These are phyloP conservation scores for Jackrogersella minutella DNA, from an alignment of 495 filamentous ascomycete species.

Conservation along the genomic window DNA sequence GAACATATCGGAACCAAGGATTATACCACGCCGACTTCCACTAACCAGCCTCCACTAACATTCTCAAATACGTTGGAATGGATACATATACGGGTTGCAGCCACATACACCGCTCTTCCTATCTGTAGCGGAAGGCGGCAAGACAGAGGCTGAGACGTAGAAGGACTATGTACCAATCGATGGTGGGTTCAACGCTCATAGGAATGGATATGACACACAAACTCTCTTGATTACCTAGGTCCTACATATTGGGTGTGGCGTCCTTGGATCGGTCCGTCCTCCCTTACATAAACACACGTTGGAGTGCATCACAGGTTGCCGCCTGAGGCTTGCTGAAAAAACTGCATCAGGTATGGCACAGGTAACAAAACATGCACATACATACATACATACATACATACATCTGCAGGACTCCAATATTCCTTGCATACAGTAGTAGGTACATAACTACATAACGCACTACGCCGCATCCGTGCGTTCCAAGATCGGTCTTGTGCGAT, in stretches of 20 bases:
- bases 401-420: background rate
- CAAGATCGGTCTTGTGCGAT: background rate
- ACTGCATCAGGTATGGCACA: background rate
- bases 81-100: background rate
- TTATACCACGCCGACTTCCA: background rate
- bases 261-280: no score
- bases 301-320: no score
- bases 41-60: background rate
- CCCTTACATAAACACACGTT: no score
- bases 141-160: background rate
- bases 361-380: background rate
- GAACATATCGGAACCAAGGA: background rate
- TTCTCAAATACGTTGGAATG: no score
- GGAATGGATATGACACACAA: no score
- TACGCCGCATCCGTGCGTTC: background rate
- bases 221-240: no score
- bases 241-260: no score
- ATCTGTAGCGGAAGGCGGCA: background rate
- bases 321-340: background rate
- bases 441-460: background rate
- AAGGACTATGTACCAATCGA: background rate
- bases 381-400: background rate
- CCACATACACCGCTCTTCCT: slow-evolving; percentile 1
- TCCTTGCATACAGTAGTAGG: background rate
- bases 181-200: background rate